Evolutionary conservation across 441 rosid genomes (phyloP).

Genomic region (Arabidopsis hybrid): DNA sequence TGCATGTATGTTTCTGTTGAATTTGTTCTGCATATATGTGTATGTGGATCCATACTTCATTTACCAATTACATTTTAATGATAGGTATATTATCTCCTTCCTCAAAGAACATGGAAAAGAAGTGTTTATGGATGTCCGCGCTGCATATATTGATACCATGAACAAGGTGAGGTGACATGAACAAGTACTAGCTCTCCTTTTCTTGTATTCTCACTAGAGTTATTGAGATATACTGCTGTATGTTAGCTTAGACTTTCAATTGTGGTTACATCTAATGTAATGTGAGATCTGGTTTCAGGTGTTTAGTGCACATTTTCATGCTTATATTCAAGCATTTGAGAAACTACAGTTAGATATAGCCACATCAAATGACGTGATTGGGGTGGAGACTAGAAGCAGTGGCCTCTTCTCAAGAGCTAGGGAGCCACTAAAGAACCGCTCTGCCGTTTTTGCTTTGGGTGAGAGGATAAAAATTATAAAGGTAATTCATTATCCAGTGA

Average conservation of each 20-base stretch:
- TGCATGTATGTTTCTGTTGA: neutral
- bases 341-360: slow-evolving; percentile 98
- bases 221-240: slow-evolving; percentile 13
- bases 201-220: slow-evolving; percentile 28
- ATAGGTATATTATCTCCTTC: slow-evolving; percentile 84
- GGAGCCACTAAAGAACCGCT: slow-evolving; percentile 92
- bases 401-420: slow-evolving; percentile 88
- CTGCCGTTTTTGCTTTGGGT: slow-evolving; percentile 96
- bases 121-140: slow-evolving; percentile 88
- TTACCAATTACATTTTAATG: slow-evolving; percentile 29
- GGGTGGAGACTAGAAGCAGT: slow-evolving; percentile 91
- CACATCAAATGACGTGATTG: slow-evolving; percentile 90
- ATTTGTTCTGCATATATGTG: neutral
- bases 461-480: slow-evolving; percentile 90
- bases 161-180: slow-evolving; percentile 71
- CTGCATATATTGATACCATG: slow-evolving; percentile 97
- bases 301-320: slow-evolving; percentile 95
- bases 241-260: neutral
- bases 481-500: slow-evolving; percentile 52
- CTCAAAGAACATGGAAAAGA: slow-evolving; percentile 96
- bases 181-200: neutral
- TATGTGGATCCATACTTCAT: slow-evolving; percentile 16
- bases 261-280: slow-evolving; percentile 19
- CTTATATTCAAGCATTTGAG: slow-evolving; percentile 97
- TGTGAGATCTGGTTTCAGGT: slow-evolving; percentile 64